Evolutionary conservation across 148 eudicot genomes (phyloP).

Genomic region (Rhododendron henanense): DNA sequence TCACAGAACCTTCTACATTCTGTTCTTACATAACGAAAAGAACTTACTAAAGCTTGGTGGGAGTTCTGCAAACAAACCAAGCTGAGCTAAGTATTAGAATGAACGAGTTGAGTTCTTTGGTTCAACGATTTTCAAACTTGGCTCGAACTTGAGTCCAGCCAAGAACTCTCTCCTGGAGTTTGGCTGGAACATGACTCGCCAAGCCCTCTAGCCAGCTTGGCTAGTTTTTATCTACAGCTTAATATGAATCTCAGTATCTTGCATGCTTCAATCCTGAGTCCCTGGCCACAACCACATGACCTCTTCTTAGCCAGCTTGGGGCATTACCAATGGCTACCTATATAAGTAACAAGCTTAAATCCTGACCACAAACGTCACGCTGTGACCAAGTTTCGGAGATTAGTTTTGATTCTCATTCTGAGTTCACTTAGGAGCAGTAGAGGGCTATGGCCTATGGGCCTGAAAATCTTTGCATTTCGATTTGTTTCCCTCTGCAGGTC

Average conservation of each 20-base stretch:
- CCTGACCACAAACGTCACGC: not conserved
- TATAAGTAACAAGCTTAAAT: not conserved
- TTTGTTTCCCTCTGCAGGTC: slow-evolving; percentile 44
- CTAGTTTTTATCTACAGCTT: not conserved
- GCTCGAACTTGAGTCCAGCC: not conserved
- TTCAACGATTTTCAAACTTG: not conserved
- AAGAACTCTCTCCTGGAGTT: not conserved
- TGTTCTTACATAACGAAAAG: not conserved
- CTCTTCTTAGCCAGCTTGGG: not conserved
- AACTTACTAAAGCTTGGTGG: not conserved
- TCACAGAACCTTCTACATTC: not conserved
- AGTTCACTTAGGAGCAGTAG: not conserved
- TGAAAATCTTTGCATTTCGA: not conserved
- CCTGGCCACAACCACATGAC: not conserved
- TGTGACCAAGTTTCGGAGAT: not conserved
- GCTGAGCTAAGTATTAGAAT: not conserved
- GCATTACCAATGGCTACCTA: not conserved
- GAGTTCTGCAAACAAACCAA: not conserved
- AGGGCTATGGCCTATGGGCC: not conserved
- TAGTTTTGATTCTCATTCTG: not conserved
- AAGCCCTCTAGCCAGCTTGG: not conserved
- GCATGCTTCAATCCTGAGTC: not conserved
- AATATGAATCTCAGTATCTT: not conserved
- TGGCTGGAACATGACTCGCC: not conserved
- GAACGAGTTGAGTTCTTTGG: not conserved